Evolutionary conservation across 352 stramenopile species (phyloP), one percentile per base, ranked within the genome.

Genomic region (Albugo candida): DNA sequence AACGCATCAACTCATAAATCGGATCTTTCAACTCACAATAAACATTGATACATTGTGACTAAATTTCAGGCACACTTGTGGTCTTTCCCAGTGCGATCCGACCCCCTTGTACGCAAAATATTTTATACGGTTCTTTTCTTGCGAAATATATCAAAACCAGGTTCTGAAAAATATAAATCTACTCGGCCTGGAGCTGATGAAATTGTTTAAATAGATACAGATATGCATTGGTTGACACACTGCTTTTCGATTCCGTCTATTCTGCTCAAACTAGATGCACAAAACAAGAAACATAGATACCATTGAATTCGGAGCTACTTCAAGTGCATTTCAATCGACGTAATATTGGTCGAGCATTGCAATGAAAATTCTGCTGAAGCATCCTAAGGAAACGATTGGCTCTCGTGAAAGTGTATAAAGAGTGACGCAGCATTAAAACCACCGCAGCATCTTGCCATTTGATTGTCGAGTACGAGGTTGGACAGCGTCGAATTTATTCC

Each of bases 301-400:
- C n/a, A n/a, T n/a, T n/a, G n/a, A n/a, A n/a, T n/a, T n/a, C n/a
- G n/a, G n/a, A n/a, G n/a, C n/a, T n/a, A n/a, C n/a, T n/a, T n/a
- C n/a, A n/a, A n/a, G n/a, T n/a, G n/a, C n/a, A n/a, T n/a, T n/a
- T n/a, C n/a, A n/a, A 47, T 35, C 8, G 18, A 81, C 74, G 55
- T 66, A 92, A 76, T 89, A 71, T 51, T 92, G 79, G 45, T 92
- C 79, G n/a, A 92, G 64, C 79, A 92, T 92, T 51, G 91, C 91
- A 62, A 70, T 84, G 42, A 88, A 54, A 54, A 92, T 82, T 53
- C 80, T 76, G 37, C 51, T 42, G 55, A 92, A 92, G 17, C 72
- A 71, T 24, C 70, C 68, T 36, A 70, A 35, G 91, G 54, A 35
- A 89, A 92, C 8, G 52, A 61, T 54, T 88, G 73, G 41, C 66